phyloP scores from a whole-genome alignment of 768 basidiomycete genomes.

The Panaeolus papilionaceus region DNA sequence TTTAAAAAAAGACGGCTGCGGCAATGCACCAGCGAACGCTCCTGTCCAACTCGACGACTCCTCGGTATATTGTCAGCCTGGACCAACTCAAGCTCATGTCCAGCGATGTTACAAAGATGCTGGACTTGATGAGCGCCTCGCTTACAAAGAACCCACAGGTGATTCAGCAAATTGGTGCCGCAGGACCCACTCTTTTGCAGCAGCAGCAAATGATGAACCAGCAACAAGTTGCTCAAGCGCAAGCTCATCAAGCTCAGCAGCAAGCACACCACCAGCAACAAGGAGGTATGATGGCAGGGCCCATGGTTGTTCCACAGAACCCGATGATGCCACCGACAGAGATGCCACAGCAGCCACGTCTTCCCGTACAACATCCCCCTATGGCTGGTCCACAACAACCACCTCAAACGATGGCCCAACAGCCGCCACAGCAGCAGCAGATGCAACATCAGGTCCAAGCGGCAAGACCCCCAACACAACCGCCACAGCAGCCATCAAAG shows the following conservation, averaged over 20 bases:
- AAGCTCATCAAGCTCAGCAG: conserved; percentile 17
- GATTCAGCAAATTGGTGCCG: conserved; percentile 22
- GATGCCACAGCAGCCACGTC: not conserved
- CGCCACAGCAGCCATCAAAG: conserved; percentile 29
- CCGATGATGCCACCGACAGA: conserved; percentile 18
- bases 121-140: conserved; percentile 47
- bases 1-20: conserved; percentile 41
- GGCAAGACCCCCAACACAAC: conserved; percentile 26
- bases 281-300: conserved; percentile 22
- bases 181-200: conserved; percentile 22
- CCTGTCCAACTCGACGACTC: conserved; percentile 40
- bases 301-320: conserved; percentile 22
- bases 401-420: conserved; percentile 19
- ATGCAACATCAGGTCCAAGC: conserved; percentile 27
- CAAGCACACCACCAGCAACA: conserved; percentile 18
- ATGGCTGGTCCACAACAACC: conserved; percentile 27
- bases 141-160: conserved; percentile 14
- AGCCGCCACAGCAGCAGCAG: conserved; percentile 30
- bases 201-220: conserved; percentile 23
- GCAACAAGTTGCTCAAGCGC: conserved; percentile 19
- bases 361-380: conserved; percentile 14
- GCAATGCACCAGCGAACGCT: conserved; percentile 51
- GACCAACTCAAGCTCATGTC: conserved; percentile 51
- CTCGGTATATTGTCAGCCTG: conserved; percentile 48
- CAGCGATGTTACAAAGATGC: conserved; percentile 38